These are phyloP conservation scores for Phlebiopsis flavidoalba DNA, from an alignment of 768 basidiomycete species.

Conservation along the genomic window DNA sequence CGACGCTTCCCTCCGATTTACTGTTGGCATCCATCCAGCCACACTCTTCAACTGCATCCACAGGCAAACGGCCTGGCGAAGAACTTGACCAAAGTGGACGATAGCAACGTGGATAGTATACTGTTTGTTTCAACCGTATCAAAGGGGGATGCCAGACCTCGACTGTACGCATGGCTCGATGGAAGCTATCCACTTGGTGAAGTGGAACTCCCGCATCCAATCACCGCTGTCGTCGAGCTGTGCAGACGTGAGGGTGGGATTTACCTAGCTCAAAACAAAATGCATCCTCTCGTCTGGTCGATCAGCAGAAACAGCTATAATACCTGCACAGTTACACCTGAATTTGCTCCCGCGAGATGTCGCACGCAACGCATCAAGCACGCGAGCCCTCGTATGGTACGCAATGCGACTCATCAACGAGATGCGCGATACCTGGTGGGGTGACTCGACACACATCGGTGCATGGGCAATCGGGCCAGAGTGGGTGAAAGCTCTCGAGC, in stretches of 20 bases:
- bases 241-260: constrained; percentile 43
- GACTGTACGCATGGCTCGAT: constrained; percentile 63
- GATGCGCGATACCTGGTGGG: constrained; percentile 70
- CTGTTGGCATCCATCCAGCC: constrained; percentile 58
- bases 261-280: constrained; percentile 39
- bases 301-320: background rate
- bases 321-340: background rate
- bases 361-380: constrained; percentile 28
- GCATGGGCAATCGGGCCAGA: constrained; percentile 69
- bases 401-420: constrained; percentile 65
- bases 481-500: constrained; percentile 65
- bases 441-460: constrained; percentile 58
- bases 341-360: constrained; percentile 46
- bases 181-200: constrained; percentile 69
- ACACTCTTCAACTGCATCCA: constrained; percentile 27
- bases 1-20: constrained; percentile 51
- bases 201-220: constrained; percentile 33
- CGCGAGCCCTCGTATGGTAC: constrained; percentile 68
- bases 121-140: constrained; percentile 25
- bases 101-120: constrained; percentile 52
- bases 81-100: constrained; percentile 42
- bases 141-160: constrained; percentile 29
- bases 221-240: constrained; percentile 27
- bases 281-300: background rate
- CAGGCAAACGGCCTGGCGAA: constrained; percentile 23